These are phyloP conservation scores for Pelargonium australe DNA, from an alignment of 441 rosid species.

Conservation along the genomic window DNA sequence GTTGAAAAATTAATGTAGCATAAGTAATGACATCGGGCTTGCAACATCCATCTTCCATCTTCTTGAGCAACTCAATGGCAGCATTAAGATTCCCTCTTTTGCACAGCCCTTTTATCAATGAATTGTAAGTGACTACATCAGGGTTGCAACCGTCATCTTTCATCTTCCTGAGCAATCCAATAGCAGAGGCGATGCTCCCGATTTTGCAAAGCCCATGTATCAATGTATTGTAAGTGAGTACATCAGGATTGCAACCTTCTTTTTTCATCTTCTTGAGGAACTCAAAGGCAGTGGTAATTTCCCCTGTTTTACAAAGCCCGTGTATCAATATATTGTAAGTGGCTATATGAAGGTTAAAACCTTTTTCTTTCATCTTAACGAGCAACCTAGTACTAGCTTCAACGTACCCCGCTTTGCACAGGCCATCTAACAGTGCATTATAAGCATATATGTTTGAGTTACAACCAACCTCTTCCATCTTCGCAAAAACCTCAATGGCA, in stretches of 20 bases:
- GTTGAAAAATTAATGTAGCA: too few relatives aligned
- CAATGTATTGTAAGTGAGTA: neutral
- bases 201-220: neutral
- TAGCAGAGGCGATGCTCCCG: neutral
- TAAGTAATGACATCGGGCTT: too few relatives aligned
- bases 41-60: too few relatives aligned
- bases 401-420: constrained; percentile 15
- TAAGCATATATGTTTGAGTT: constrained; percentile 14
- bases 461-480: constrained; percentile 8
- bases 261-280: neutral
- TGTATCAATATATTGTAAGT: neutral
- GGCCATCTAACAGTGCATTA: constrained; percentile 6
- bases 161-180: neutral
- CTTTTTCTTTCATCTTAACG: constrained; percentile 10
- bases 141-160: neutral
- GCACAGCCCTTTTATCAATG: too few relatives aligned
- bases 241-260: neutral
- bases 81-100: too few relatives aligned
- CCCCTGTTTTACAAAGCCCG: neutral
- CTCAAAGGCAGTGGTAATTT: neutral
- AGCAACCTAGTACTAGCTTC: constrained; percentile 4
- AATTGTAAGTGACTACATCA: neutral
- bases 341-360: neutral
- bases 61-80: too few relatives aligned
- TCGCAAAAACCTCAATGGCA: constrained; percentile 5